Evolutionary conservation across 1,284 basidiomycete genomes (phyloP), one percentile per base, ranked within the genome.

Genomic region (Ganoderma sinense): DNA sequence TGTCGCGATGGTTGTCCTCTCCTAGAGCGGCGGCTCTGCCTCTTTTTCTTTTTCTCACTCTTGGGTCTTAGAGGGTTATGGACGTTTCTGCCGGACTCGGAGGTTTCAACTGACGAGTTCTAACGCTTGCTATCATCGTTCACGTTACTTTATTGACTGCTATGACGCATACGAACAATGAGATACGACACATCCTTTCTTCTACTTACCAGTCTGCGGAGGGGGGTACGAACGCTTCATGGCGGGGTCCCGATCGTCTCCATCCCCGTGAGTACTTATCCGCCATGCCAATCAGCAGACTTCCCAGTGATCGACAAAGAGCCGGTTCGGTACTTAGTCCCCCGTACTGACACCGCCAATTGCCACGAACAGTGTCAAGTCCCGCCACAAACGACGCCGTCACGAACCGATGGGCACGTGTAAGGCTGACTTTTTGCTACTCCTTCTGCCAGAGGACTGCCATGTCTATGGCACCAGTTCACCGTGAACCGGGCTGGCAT

Each of bases 321-420:
- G 1, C 98, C 97, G 0, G 97, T 98, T 26, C 97, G 97, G 76
- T 20, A n/a, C n/a, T n/a, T n/a, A 7, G 43, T 99, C 97, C n/a
- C 90, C 91, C 73, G 94, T 94, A 69, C 95, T 76, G 75, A 97
- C 97, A 79, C 97, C 96, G 1, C 96, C 94, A 62, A 94, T 93
- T 94, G 45, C 2, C 10, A 48, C 20, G 11, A 43, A 26, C 2
- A 23, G 26, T 14, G n/a, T 55, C 48, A 65, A 65, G 26, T 67
- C 59, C 43, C 23, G 26, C 33, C 10, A 31, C 20, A n/a, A 45
- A 65, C 36, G 40, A 55, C 23, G 40, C n/a, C n/a, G n/a, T 23
- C 39, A 43, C 31, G 36, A 36, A 36, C 31, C 61, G 8, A 40
- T 39, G 18, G 18, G 43, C 43, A 45, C 8, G n/a, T 11, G 45